phyloP scores from a whole-genome alignment of 352 stramenopile genomes.

The Pythium chondricola region DNA sequence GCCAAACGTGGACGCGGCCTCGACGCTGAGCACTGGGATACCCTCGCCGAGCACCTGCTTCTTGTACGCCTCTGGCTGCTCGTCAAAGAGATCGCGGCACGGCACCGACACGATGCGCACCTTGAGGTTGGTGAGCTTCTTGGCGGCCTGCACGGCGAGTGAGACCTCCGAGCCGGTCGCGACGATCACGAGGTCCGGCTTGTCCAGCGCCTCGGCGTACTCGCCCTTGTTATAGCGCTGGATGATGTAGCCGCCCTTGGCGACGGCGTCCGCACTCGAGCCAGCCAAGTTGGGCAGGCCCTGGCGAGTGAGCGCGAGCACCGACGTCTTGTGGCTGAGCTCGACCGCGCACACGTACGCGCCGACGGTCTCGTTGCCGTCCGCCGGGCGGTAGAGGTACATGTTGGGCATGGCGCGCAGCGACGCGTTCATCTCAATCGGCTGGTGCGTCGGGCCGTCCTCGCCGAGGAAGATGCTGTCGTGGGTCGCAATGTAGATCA shows the following conservation, averaged over 20 bases:
- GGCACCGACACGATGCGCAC: slow-evolving; percentile 97
- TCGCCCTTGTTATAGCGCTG: slow-evolving; percentile 75
- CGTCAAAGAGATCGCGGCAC: slow-evolving; percentile 96
- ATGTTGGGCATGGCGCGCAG: slow-evolving; percentile 98
- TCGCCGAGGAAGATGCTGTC: slow-evolving; percentile 99
- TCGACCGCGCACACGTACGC: slow-evolving; percentile 91
- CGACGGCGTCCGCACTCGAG: slow-evolving; percentile 86
- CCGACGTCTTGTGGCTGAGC: slow-evolving; percentile 83
- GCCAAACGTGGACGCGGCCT: slow-evolving; percentile 91
- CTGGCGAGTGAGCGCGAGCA: slow-evolving; percentile 93
- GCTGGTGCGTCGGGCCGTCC: slow-evolving; percentile 99
- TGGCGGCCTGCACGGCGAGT: slow-evolving; percentile 92
- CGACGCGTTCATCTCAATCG: slow-evolving; percentile 96
- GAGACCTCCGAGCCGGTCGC: slow-evolving; percentile 95
- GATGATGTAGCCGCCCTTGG: slow-evolving; percentile 88
- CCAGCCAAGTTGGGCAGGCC: slow-evolving; percentile 87
- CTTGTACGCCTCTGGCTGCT: slow-evolving; percentile 95
- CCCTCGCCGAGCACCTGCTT: slow-evolving; percentile 91
- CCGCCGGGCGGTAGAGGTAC: slow-evolving; percentile 95
- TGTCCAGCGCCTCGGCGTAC: slow-evolving; percentile 57
- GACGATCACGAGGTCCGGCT: slow-evolving; percentile 90
- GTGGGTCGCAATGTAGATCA: slow-evolving; percentile 99
- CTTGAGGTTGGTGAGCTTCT: slow-evolving; percentile 75
- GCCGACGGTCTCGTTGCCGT: slow-evolving; percentile 97
- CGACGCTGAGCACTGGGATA: slow-evolving; percentile 94